These are phyloP conservation scores for Gymnopilus dilepis DNA, from an alignment of 768 basidiomycete species.

Conservation along the genomic window DNA sequence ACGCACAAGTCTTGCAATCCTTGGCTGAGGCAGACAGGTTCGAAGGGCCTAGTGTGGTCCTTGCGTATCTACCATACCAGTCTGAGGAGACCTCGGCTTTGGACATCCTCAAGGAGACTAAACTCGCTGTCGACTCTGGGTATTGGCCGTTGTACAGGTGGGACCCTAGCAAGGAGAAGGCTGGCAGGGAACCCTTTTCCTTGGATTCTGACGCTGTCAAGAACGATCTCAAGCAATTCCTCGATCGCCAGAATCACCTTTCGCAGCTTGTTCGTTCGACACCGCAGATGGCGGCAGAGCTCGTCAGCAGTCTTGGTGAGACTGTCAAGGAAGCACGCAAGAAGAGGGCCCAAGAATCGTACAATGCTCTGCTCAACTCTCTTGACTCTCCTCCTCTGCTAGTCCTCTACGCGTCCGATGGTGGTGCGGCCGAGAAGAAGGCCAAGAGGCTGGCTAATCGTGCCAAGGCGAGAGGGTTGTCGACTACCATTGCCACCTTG, in stretches of 20 bases:
- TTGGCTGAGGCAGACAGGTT: constrained; percentile 90
- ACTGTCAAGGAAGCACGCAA: constrained; percentile 84
- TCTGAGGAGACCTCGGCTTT: constrained; percentile 79
- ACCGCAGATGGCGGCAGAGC: constrained; percentile 79
- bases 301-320: constrained; percentile 85
- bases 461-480: constrained; percentile 84
- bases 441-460: constrained; percentile 87
- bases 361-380: constrained; percentile 79
- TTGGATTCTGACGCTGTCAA: constrained; percentile 95
- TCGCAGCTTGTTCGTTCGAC: constrained; percentile 87
- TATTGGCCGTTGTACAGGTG: constrained; percentile 99
- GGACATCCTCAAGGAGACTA: constrained; percentile 95
- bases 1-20: constrained; percentile 91
- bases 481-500: constrained; percentile 73
- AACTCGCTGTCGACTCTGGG: constrained; percentile 92
- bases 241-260: constrained; percentile 95
- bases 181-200: constrained; percentile 83
- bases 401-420: constrained; percentile 94
- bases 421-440: constrained; percentile 94
- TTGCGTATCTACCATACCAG: constrained; percentile 93
- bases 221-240: constrained; percentile 90
- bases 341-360: constrained; percentile 80
- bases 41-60: constrained; percentile 87
- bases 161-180: constrained; percentile 85
- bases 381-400: constrained; percentile 90